Evolutionary conservation across 208 protist genomes (phyloP).

Genomic region (Trypanosoma theileri): DNA sequence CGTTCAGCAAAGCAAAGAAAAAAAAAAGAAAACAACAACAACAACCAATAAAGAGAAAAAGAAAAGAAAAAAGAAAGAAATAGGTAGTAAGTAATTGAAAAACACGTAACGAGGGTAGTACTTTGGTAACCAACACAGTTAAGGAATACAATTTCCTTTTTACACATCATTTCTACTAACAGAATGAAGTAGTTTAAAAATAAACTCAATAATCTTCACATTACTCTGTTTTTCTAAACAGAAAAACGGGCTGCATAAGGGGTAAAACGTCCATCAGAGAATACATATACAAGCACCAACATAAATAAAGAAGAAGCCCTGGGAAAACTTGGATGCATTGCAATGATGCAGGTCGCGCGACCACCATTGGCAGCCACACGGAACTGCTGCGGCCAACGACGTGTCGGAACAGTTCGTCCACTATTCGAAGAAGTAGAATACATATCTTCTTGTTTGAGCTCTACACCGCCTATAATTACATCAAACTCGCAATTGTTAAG

Average conservation of each 20-base stretch:
- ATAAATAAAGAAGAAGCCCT: conserved; percentile 71
- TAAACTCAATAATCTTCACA: background rate
- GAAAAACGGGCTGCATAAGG: conserved; percentile 64
- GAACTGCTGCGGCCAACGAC: conserved; percentile 84
- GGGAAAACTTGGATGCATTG: conserved; percentile 81
- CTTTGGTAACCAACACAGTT: background rate
- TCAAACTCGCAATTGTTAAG: conserved; percentile 76
- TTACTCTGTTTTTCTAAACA: conserved; percentile 32
- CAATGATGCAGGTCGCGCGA: conserved; percentile 62
- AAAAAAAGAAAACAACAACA: no score
- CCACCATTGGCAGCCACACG: conserved; percentile 52
- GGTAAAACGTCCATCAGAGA: conserved; percentile 58
- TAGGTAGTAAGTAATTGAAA: background rate
- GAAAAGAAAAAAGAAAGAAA: background rate
- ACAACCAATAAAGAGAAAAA: no score
- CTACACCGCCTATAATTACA: conserved; percentile 74
- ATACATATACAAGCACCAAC: conserved; percentile 75
- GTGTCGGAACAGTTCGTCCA: conserved; percentile 72
- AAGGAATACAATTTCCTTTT: background rate
- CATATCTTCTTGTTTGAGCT: conserved; percentile 86
- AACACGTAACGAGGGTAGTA: background rate
- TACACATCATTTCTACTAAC: no score
- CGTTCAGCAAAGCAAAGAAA: no score
- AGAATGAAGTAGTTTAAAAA: background rate
- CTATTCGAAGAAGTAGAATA: conserved; percentile 68